A percentile compares a stretch with the other conserved stretches of the same genome.
phyloP scores from a whole-genome alignment of 495 filamentous ascomycete species.

The Penicillium daleae region DNA sequence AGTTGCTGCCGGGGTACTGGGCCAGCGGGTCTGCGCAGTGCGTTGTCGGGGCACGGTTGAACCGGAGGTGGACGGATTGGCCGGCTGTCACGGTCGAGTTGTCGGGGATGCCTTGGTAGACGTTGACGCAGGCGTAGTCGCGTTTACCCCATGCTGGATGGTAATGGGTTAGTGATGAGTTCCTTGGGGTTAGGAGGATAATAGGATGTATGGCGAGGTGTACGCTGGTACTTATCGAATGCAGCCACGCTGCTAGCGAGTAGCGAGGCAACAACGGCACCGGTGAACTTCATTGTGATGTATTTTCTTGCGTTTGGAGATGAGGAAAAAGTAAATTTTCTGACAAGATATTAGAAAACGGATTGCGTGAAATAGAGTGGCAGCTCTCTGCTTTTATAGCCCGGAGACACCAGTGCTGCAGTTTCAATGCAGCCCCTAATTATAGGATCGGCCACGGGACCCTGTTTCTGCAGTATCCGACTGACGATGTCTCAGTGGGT shows the following conservation, averaged over 20 bases:
- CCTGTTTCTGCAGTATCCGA: slow-evolving; percentile 13
- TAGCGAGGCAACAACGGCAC: slow-evolving; percentile 30
- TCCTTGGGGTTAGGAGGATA: not conserved
- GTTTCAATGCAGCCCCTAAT: slow-evolving; percentile 15
- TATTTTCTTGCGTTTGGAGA: not conserved
- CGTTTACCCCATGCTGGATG: slow-evolving; percentile 44
- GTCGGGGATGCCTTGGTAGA: slow-evolving; percentile 43
- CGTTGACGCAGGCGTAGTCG: slow-evolving; percentile 45
- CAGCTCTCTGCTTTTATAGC: slow-evolving; percentile 9
- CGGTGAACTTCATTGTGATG: slow-evolving; percentile 41
- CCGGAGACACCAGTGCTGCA: not conserved
- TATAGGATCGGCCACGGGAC: slow-evolving; percentile 12
- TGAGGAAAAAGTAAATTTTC: not conserved
- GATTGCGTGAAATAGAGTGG: not conserved
- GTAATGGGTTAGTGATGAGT: not conserved
- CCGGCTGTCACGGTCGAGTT: slow-evolving; percentile 35
- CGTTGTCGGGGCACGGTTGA: slow-evolving; percentile 36
- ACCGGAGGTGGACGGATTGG: slow-evolving; percentile 32
- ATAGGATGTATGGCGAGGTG: not conserved
- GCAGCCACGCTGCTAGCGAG: slow-evolving; percentile 36
- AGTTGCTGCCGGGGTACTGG: slow-evolving; percentile 30
- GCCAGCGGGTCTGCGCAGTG: slow-evolving; percentile 30
- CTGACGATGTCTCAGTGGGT: slow-evolving; percentile 27
- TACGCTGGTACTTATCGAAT: slow-evolving; percentile 45
- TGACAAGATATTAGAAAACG: not conserved